Evolutionary conservation across 257 asterid genomes (phyloP).

Genomic region (Coffea canephora): DNA sequence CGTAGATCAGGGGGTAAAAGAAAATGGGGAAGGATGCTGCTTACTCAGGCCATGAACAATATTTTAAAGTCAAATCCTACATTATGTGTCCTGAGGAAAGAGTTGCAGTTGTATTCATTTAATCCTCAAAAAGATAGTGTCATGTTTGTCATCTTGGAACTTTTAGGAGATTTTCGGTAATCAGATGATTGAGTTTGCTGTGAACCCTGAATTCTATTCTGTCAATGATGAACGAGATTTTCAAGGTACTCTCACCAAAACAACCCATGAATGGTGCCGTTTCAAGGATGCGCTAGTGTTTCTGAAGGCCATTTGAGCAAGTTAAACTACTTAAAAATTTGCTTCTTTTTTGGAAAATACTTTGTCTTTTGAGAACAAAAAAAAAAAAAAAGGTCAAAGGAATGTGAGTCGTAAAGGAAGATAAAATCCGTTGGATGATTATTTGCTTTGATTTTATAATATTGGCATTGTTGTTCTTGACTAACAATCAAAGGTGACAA

Average conservation of each 20-base stretch:
- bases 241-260: no score
- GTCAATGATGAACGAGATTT: neutral
- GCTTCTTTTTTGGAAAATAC: neutral
- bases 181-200: neutral
- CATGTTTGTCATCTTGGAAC: neutral
- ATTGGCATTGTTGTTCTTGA: neutral
- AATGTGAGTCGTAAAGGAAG: neutral
- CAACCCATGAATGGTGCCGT: no score
- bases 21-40: no score
- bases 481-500: neutral
- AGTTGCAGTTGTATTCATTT: no score
- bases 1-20: no score
- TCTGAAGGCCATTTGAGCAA: neutral
- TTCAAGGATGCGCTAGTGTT: neutral
- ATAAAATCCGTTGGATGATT: neutral
- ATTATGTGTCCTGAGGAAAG: neutral
- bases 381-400: neutral
- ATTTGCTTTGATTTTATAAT: neutral
- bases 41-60: no score
- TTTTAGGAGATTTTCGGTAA: neutral
- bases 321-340: neutral
- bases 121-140: no score
- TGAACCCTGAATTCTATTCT: neutral
- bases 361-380: neutral
- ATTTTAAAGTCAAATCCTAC: neutral